These are phyloP conservation scores for Paspalum notatum DNA, from an alignment of 176 grass and related monocot genomes.

Conservation along the genomic window DNA sequence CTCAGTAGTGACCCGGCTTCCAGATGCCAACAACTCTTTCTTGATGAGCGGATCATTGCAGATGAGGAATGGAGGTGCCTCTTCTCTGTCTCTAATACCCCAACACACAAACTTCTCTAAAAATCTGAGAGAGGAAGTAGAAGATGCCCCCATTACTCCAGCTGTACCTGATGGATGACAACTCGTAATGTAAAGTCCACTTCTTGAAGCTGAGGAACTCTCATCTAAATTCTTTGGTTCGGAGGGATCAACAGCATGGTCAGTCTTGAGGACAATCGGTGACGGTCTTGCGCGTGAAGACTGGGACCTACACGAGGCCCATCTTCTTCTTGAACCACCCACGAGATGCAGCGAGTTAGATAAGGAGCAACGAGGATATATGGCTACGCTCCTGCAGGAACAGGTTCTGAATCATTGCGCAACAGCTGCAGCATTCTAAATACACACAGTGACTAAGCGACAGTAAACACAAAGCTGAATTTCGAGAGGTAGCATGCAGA, in stretches of 20 bases:
- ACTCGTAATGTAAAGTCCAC: slow-evolving; percentile 20
- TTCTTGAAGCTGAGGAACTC: slow-evolving; percentile 48
- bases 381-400: slow-evolving; percentile 30
- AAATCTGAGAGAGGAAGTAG: slow-evolving; percentile 57
- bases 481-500: slow-evolving; percentile 24
- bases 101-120: slow-evolving; percentile 69
- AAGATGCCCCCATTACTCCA: slow-evolving; percentile 69
- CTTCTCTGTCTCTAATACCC: slow-evolving; percentile 47
- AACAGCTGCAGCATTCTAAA: neutral
- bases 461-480: slow-evolving; percentile 29
- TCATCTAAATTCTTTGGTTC: slow-evolving; percentile 42
- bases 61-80: slow-evolving; percentile 65
- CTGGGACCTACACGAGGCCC: slow-evolving; percentile 39
- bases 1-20: slow-evolving; percentile 33
- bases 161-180: slow-evolving; percentile 44
- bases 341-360: slow-evolving; percentile 1
- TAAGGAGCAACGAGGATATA: slow-evolving; percentile 35
- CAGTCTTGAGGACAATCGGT: slow-evolving; percentile 42
- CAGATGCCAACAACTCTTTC: slow-evolving; percentile 39
- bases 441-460: slow-evolving; percentile 23
- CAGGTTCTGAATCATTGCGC: slow-evolving; percentile 18
- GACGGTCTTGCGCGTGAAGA: slow-evolving; percentile 43
- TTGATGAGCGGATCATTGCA: slow-evolving; percentile 54
- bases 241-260: slow-evolving; percentile 32
- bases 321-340: slow-evolving; percentile 32